Evolutionary conservation across 2,329 filamentous ascomycete species (phyloP).

Genomic region (Fusarium tupiense): DNA sequence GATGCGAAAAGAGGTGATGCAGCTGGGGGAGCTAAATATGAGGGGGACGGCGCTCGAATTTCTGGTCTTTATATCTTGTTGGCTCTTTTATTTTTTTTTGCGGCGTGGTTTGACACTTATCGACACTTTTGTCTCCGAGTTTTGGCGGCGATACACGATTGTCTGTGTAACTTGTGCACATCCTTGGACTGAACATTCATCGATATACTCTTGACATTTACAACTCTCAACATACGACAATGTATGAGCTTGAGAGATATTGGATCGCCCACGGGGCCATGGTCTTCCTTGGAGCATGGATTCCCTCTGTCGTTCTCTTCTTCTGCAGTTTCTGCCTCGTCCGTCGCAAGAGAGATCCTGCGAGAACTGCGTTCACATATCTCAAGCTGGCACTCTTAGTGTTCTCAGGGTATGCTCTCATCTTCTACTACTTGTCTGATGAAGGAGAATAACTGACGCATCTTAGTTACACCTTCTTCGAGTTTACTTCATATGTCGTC

Average conservation of each 20-base stretch:
- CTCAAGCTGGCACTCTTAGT: constrained; percentile 40
- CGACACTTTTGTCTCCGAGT: not conserved
- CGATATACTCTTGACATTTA: not conserved
- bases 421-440: accelerated
- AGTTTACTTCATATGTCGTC: constrained; percentile 18
- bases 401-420: constrained; percentile 38
- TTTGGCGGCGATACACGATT: not conserved
- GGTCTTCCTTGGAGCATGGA: constrained; percentile 9
- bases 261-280: constrained; percentile 25
- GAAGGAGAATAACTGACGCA: not conserved
- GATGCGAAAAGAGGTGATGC: not conserved
- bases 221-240: not conserved
- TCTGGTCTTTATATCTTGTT: not conserved
- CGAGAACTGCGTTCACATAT: constrained; percentile 36
- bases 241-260: not conserved
- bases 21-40: constrained; percentile 5
- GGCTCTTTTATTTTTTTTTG: not conserved
- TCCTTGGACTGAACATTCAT: not conserved
- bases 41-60: not conserved
- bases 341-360: constrained; percentile 36
- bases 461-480: constrained; percentile 35
- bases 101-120: not conserved
- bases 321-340: constrained; percentile 36
- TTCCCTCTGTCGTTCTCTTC: constrained; percentile 35
- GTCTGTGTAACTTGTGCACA: not conserved